Percentiles rank a stretch among this genome's conserved stretches.
Conservation (phyloP, 805 yeast species). For the Phaffomyces antillensis region DNA sequence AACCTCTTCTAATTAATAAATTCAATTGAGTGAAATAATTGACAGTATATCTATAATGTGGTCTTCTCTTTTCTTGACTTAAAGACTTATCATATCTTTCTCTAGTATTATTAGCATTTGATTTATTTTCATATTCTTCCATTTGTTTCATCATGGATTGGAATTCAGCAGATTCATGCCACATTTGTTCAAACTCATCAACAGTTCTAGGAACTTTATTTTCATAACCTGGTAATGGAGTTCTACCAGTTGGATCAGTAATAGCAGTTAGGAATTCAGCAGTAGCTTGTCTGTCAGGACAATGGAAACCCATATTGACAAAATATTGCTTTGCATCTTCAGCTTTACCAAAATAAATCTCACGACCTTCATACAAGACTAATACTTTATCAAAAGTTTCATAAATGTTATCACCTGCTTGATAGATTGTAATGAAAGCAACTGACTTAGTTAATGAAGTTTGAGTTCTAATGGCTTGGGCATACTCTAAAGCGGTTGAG, state of each 20-base stretch:
- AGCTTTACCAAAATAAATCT: slow-evolving; percentile 57
- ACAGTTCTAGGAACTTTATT: slow-evolving; percentile 52
- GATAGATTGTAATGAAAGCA: slow-evolving; percentile 63
- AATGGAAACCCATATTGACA: slow-evolving; percentile 54
- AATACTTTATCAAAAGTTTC: slow-evolving; percentile 56
- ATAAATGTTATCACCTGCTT: slow-evolving; percentile 62
- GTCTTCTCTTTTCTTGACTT: slow-evolving; percentile 23
- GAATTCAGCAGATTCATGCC: slow-evolving; percentile 45
- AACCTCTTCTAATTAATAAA: slow-evolving; percentile 42
- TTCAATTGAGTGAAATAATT: slow-evolving; percentile 38
- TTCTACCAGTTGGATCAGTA: slow-evolving; percentile 63
- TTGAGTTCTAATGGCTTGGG: slow-evolving; percentile 57
- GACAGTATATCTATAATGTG: slow-evolving; percentile 23
- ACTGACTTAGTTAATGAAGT: slow-evolving; percentile 47
- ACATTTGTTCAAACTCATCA: slow-evolving; percentile 51
- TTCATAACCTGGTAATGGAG: slow-evolving; percentile 40
- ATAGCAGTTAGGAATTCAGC: slow-evolving; percentile 67
- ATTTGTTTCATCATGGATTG: slow-evolving; percentile 36
- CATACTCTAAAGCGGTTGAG: slow-evolving; percentile 73
- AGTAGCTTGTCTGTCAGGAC: slow-evolving; percentile 61
- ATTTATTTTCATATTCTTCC: slow-evolving; percentile 30
- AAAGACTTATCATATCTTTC: slow-evolving; percentile 24
- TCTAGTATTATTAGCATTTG: slow-evolving; percentile 27
- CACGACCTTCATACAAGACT: slow-evolving; percentile 53
- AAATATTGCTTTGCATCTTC: slow-evolving; percentile 50